Percentiles rank a stretch among this genome's conserved stretches.
Conservation (phyloP, 192 early-diverging fungal genomes). For the Jimgerdemannia flammicorona region DNA sequence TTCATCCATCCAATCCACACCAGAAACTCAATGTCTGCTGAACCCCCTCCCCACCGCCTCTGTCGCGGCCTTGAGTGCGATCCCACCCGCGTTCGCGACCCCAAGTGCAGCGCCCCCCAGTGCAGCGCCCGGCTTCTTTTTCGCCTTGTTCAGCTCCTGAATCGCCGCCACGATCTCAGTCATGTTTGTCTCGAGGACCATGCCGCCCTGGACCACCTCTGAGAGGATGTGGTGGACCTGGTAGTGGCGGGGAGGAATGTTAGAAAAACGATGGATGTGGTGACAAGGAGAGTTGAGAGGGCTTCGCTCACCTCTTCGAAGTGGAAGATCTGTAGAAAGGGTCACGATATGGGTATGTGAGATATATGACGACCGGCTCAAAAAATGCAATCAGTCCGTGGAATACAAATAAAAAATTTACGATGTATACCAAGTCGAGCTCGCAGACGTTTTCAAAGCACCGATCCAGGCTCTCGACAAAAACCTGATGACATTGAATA, state of each 20-base stretch:
- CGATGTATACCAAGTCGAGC: slow-evolving; percentile 72
- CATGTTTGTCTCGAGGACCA: slow-evolving; percentile 83
- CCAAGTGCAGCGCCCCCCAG: neutral
- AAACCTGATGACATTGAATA: slow-evolving; percentile 57
- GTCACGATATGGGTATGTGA: neutral
- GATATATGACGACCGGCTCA: no score
- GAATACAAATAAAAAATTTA: neutral
- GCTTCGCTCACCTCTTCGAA: slow-evolving; percentile 66
- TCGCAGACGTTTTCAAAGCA: slow-evolving; percentile 97
- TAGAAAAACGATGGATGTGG: slow-evolving; percentile 8
- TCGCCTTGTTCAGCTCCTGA: slow-evolving; percentile 55
- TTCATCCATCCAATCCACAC: no score
- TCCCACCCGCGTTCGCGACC: neutral
- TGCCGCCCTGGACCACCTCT: slow-evolving; percentile 87
- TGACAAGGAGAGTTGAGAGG: neutral
- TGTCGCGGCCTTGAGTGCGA: neutral
- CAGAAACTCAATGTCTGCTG: neutral
- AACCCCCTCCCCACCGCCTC: neutral
- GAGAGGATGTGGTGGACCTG: slow-evolving; percentile 75
- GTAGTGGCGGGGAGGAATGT: neutral
- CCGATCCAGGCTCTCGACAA: slow-evolving; percentile 92
- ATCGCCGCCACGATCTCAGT: slow-evolving; percentile 70
- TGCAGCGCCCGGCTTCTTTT: slow-evolving; percentile 38
- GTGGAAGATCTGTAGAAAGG: slow-evolving; percentile 70
- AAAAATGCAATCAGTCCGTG: no score